Evolutionary conservation across 1,139 yeast species (phyloP), one percentile per base, ranked within the genome.

Genomic region (Saccharomyces hybrid): DNA sequence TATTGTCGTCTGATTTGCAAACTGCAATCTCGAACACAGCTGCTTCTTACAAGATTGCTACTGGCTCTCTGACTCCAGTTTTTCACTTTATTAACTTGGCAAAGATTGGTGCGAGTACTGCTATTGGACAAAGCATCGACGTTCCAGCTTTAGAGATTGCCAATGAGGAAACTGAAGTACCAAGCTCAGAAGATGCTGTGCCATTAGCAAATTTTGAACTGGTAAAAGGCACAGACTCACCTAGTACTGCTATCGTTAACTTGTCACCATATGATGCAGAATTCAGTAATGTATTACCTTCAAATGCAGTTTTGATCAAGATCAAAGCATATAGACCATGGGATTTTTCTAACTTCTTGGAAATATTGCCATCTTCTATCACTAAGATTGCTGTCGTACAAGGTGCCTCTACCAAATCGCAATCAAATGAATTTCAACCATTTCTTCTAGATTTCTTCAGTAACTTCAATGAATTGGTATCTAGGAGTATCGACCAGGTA

Each of bases 321-420:
- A 75, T 88, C 50, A 81, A 85, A 47, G 78, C 81, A 29, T 86
- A 85, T 73, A 78, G 86, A 63, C 97, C 97, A 13, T 87, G 89
- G 74, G 74, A 78, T 58, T 72, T 84, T 53, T 70, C 72, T 13
- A 70, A 73, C 19, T 74, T 89, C 47, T 73, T 84, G 52, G 65
- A 75, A 2, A 65, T 73, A 1, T 66, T 88, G 44, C 93, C 95
- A 29, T 60, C 77, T 0, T 68, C 82, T 1, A 80, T 85, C 41
- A 76, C 76, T 53, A 76, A 80, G 28, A 73, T 91, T 54, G 83
- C 85, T 1, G 74, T 89, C 48, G 77, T 87, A 19, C 74, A 73
- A 56, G 62, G 89, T 80, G 71, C 96, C 79, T 73, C 73, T 13
- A 74, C 79, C 8, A 26, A 49, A 11, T n/a, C 51, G 8, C 28